Base-by-base conservation (phyloP, 192 early-diverging fungal genomes). In the Podila clonocystis region DNA sequence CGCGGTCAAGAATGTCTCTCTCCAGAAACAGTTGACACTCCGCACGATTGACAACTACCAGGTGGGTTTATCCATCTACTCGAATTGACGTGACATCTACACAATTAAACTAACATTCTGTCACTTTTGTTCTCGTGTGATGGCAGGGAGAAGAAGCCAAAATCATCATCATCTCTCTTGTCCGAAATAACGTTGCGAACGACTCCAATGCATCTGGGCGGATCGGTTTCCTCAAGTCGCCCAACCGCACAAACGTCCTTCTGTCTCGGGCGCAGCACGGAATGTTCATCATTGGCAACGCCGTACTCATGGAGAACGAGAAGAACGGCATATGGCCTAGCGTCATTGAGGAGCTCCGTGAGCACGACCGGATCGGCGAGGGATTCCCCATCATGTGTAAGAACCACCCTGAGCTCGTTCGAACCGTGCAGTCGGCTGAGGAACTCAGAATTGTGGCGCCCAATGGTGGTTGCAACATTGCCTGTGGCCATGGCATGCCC, bases 221-320 rank as follows among this genome's bases (percentile, higher is more conserved):
- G 1, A 89, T 87, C 62, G 89, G 89, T 5, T 91, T 91, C 67
- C 67, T 90, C 49, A 88, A 88, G 63, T 82, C 83, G 22, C 52
- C 61, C 20, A 91, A 91, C 63, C 85, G 90, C 17, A 82, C 84
- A 3, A 91, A 90, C 38, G 90, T 91, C 9, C 62, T 90, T 9
- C 45, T 90, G 1, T 90, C 89, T 17, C 75, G 90, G 29, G 90
- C 90, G 1, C 63, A 85, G 41, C 89, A 91, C 67, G 90, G 90
- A 6, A 85, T 91, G 86, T 91, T 77, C 33, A 64, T 91, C 12
- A 55, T 91, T 20, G 90, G 90, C 4, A 85, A 89, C 30, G 68
- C 85, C 0, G 38, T 50, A 0, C 64, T 89, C 1, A 82, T 89
- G 68, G 58, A 45, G 50, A 36, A 58, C 1, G 33, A 65, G 24